Conservation (phyloP, 2,329 filamentous ascomycete species). For the Alternaria incomplexa region DNA sequence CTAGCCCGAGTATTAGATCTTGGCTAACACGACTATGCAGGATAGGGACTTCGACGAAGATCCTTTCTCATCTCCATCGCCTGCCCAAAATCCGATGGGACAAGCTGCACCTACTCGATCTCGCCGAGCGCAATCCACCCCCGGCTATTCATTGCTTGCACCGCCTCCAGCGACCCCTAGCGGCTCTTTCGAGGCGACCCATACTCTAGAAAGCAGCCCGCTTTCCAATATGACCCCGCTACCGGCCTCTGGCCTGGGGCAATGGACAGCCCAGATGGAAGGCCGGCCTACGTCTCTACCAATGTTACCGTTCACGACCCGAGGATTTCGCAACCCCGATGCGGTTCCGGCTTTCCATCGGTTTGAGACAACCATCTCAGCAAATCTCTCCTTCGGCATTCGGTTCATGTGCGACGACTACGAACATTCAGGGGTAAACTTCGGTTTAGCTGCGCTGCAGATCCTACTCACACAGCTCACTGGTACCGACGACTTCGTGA, state of each 20-base stretch:
- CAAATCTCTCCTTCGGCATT: neutral
- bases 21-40: neutral
- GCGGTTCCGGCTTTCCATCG: neutral
- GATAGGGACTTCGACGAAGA: neutral
- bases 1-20: neutral
- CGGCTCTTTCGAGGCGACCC: neutral
- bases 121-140: neutral
- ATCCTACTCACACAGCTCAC: conserved; percentile 2
- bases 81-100: neutral
- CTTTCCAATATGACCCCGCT: neutral
- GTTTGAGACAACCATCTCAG: neutral
- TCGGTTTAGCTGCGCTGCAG: conserved; percentile 2
- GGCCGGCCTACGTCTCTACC: neutral
- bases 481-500: conserved; percentile 2
- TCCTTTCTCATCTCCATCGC: neutral
- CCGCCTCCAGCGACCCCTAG: neutral
- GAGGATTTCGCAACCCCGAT: conserved; percentile 1
- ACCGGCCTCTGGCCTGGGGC: neutral
- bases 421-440: neutral
- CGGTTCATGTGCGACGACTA: neutral
- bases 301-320: conserved; percentile 1
- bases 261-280: neutral
- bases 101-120: neutral
- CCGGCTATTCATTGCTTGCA: neutral
- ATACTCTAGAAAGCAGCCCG: neutral